A percentile compares a stretch with the other conserved stretches of the same genome.
Evolutionary conservation across 2,329 filamentous ascomycete genomes (phyloP).

Genomic region (Calonectria honghensis): DNA sequence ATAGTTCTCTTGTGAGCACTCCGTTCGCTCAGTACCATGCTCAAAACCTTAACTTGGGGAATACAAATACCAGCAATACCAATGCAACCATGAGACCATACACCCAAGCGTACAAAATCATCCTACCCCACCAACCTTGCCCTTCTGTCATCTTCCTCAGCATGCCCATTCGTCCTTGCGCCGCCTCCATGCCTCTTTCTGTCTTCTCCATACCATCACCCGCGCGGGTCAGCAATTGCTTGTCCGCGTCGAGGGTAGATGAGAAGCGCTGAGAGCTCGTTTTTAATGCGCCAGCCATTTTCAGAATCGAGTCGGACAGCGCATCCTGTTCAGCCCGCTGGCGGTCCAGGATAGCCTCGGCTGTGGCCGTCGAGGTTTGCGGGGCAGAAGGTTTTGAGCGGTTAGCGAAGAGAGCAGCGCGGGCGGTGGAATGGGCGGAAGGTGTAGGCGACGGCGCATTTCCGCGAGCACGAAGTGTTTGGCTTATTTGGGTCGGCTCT

Average conservation of each 20-base stretch:
- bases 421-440: conserved; percentile 60
- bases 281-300: conserved; percentile 87
- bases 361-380: conserved; percentile 68
- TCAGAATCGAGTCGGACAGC: conserved; percentile 86
- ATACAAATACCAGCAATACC: conserved; percentile 86
- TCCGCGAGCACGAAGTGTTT: conserved; percentile 60
- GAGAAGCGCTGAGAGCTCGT: conserved; percentile 83
- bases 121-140: conserved; percentile 88
- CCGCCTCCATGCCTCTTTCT: conserved; percentile 83
- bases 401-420: conserved; percentile 67
- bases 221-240: conserved; percentile 82
- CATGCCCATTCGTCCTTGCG: conserved; percentile 84
- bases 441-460: conserved; percentile 47
- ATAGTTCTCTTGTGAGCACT: background rate
- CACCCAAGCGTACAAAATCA: conserved; percentile 90
- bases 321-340: conserved; percentile 89
- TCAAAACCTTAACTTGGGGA: conserved; percentile 92
- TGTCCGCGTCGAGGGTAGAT: conserved; percentile 81
- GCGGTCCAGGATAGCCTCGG: conserved; percentile 84
- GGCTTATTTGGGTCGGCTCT: conserved; percentile 59
- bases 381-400: conserved; percentile 61
- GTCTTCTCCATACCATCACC: conserved; percentile 86
- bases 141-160: conserved; percentile 89
- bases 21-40: conserved; percentile 6
- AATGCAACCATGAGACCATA: conserved; percentile 87